Evolutionary conservation across 108 stramenopile species (phyloP), one percentile per base, ranked within the genome.

Genomic region (Bacterosira constricta): DNA sequence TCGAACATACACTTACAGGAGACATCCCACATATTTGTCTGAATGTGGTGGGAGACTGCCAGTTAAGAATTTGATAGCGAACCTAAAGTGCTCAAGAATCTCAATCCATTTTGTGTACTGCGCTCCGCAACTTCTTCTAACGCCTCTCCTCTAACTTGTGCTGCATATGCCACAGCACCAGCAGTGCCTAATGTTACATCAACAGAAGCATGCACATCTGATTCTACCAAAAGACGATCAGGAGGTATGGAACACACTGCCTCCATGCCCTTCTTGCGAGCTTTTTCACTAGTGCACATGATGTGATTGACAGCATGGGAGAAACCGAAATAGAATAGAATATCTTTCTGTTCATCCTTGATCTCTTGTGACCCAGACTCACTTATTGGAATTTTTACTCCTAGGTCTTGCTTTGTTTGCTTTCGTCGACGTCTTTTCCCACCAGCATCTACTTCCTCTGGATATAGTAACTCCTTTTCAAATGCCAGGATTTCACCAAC

Each of bases 251-350:
- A 61, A 25, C 66, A 66, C 6, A 94, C 79, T 12, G 92, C 88
- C 41, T 90, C 84, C 18, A 35, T 47, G 2, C 85, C 87, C 63
- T 86, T 85, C 15, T 67, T 69, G 27, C 85, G 41, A 10, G 88
- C 65, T 54, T 89, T 91, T 6, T 85, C 86, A 26, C 87, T 83
- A 0, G 84, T 81, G 42, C 85, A 85, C 90, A 91, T 91, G 23
- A 64, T 72, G 52, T 79, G 76, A 57, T 94, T 94, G 54, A 94
- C 80, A 23, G 80, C 67, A 66, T 94, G 93, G 8, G 88, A 89
- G 68, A 94, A 94, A 3, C 93, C 93, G 77, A 94, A 94, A 54
- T 89, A 93, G 60, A 91, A 88, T 9, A 94, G 35, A 13, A 77
- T 73, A 47, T 66, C 39, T 38, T 36, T 17, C 21, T 6, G 20